Evolutionary conservation across 2,329 filamentous ascomycete species (phyloP), one percentile per base, ranked within the genome.

Genomic region (Scopulariopsis brevicaulis): DNA sequence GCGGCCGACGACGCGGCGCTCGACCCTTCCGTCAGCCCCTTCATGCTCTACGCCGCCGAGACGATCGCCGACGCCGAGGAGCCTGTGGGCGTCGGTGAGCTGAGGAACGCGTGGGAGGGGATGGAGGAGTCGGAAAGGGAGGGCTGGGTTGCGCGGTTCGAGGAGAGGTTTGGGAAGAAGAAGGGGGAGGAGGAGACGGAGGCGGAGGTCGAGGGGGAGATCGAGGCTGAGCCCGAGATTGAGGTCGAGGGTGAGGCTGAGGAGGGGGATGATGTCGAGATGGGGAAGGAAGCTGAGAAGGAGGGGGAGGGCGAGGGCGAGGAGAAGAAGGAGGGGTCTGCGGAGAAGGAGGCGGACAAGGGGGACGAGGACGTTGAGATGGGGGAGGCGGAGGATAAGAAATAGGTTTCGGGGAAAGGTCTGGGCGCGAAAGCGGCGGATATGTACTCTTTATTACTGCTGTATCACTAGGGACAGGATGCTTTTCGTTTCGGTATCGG

Each of bases 41-140:
- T 72, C 58, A 72, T 73, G 58, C 66, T 80, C 14, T 79, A 82
- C n/a, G 77, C 80, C 56, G 79, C 82, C 69, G 46, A 50, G 46
- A 50, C n/a, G 8, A 11, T 3, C 37, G 37, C 37, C 5, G 37
- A 40, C 12, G 46, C 46, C 5, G 20, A 22, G 46, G 46, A 50
- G n/a, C 40, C 18, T 4, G 11, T 50, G 4, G 28, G 28, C 8
- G 46, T 12, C 6, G 20, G 12, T 11, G 46, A 50, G 46, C 73
- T 84, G 10, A 70, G 73, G n/a, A 74, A 74, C 14, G 71, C 72
- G 50, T 84, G 81, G 81, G 77, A 80, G 59, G 75, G 78, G 22
- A 71, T 84, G 15, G 67, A 77, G 4, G 73, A 77, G 52, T 69
- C 68, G 24, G 73, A 78, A 55, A 78, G 75, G 65, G 77, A 80